A percentile compares a stretch with the other conserved stretches of the same genome.
These are phyloP conservation scores for Maudiozyma saulgeensis DNA, from an alignment of 805 yeast species.

Conservation along the genomic window DNA sequence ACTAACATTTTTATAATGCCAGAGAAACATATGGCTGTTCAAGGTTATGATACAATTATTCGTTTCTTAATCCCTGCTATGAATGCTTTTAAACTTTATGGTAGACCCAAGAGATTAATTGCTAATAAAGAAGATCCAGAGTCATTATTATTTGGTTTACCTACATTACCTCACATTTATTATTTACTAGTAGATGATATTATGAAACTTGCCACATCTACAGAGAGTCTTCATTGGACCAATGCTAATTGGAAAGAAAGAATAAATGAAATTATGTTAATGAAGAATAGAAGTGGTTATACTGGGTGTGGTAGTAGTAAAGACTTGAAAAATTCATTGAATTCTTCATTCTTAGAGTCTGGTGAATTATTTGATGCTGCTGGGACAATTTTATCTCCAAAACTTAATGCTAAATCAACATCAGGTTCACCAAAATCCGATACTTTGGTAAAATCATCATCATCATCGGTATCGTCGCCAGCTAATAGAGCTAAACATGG, in stretches of 20 bases:
- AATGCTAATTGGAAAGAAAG: constrained; percentile 49
- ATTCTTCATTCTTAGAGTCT: constrained; percentile 33
- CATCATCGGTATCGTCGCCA: not conserved
- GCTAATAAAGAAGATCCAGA: constrained; percentile 45
- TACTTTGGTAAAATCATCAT: not conserved
- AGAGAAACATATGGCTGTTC: constrained; percentile 60
- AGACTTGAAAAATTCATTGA: constrained; percentile 52
- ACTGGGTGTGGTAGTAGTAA: constrained; percentile 68
- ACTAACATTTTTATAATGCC: constrained; percentile 51
- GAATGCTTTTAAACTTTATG: constrained; percentile 63
- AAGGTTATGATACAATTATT: constrained; percentile 63
- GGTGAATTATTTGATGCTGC: constrained; percentile 26
- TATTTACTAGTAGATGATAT: constrained; percentile 55
- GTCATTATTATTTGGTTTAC: constrained; percentile 62
- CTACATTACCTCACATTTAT: constrained; percentile 60
- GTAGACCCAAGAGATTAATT: constrained; percentile 56
- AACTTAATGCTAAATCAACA: not conserved
- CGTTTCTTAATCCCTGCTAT: constrained; percentile 59
- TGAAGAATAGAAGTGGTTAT: constrained; percentile 51
- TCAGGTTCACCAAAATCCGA: not conserved
- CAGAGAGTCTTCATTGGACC: constrained; percentile 42
- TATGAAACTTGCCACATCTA: constrained; percentile 30
- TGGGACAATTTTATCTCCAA: constrained; percentile 16
- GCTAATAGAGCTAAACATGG: not conserved
- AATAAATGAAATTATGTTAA: constrained; percentile 45